Conservation (phyloP, 2,329 filamentous ascomycete genomes). For the Hymenoscyphus fructigenus region DNA sequence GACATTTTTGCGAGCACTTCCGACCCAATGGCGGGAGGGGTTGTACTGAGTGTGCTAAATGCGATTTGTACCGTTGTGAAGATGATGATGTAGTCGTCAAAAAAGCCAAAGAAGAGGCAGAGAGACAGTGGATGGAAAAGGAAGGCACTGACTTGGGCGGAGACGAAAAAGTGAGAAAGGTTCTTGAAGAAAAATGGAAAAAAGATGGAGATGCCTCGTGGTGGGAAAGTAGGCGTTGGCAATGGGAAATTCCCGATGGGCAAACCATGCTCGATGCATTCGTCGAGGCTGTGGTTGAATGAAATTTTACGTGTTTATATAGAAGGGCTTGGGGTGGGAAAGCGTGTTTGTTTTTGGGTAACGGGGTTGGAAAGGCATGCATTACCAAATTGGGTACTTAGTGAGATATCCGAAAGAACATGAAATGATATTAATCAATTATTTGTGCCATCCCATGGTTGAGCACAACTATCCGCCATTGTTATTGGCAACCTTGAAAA, state of each 20-base stretch:
- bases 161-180: constrained; percentile 56
- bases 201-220: constrained; percentile 25
- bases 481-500: background rate
- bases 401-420: background rate
- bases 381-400: background rate
- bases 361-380: background rate
- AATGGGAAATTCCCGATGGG: constrained; percentile 31
- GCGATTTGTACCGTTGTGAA: constrained; percentile 72
- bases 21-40: constrained; percentile 72
- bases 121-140: constrained; percentile 66
- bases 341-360: background rate
- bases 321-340: constrained; percentile 4
- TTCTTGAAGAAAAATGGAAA: constrained; percentile 51
- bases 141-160: constrained; percentile 58
- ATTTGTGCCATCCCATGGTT: background rate
- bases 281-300: constrained; percentile 36
- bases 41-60: constrained; percentile 78
- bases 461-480: background rate
- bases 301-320: constrained; percentile 16
- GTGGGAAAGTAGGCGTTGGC: constrained; percentile 28
- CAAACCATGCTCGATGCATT: constrained; percentile 35
- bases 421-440: background rate
- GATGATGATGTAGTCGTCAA: constrained; percentile 68
- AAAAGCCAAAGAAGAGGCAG: constrained; percentile 68
- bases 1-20: constrained; percentile 96